Conservation (phyloP, 2,329 filamentous ascomycete species). For the Talaromyces funiculosus region DNA sequence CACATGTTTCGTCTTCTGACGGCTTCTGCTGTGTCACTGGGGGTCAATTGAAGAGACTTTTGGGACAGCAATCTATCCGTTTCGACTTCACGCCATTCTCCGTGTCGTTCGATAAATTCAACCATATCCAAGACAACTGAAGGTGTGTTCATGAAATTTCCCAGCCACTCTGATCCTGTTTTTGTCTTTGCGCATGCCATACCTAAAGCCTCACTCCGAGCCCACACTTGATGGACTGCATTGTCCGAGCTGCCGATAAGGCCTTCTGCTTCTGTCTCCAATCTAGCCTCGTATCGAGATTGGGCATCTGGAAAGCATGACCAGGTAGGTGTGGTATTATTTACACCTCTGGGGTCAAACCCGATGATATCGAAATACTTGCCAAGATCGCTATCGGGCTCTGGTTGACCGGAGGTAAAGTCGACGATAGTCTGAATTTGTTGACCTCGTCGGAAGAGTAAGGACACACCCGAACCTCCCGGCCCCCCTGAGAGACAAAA, state of each 20-base stretch:
- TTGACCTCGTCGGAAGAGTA: conserved; percentile 26
- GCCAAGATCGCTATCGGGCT: conserved; percentile 16
- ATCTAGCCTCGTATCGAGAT: conserved; percentile 10
- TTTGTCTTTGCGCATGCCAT: background rate
- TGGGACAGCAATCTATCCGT: conserved; percentile 9
- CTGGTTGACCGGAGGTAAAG: conserved; percentile 1
- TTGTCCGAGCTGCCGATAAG: conserved; percentile 3
- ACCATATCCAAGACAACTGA: conserved; percentile 16
- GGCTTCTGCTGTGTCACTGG: background rate
- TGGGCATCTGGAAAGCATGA: conserved; percentile 22
- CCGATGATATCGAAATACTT: conserved; percentile 32
- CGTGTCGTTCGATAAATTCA: conserved; percentile 21
- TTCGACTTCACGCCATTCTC: conserved; percentile 19
- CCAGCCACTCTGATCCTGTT: conserved; percentile 7
- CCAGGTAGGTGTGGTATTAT: conserved; percentile 23
- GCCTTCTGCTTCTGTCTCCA: conserved; percentile 13
- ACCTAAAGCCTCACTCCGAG: background rate
- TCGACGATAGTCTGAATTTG: conserved; percentile 26
- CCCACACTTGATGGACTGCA: conserved; percentile 6
- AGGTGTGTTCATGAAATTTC: conserved; percentile 15
- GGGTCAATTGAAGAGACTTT: background rate
- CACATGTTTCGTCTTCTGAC: conserved; percentile 15
- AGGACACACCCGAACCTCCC: background rate
- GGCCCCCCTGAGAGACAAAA: background rate
- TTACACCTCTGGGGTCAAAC: conserved; percentile 31